These are phyloP conservation scores for Penicillium ochrochloron DNA, from an alignment of 495 filamentous ascomycete species.

Conservation along the genomic window DNA sequence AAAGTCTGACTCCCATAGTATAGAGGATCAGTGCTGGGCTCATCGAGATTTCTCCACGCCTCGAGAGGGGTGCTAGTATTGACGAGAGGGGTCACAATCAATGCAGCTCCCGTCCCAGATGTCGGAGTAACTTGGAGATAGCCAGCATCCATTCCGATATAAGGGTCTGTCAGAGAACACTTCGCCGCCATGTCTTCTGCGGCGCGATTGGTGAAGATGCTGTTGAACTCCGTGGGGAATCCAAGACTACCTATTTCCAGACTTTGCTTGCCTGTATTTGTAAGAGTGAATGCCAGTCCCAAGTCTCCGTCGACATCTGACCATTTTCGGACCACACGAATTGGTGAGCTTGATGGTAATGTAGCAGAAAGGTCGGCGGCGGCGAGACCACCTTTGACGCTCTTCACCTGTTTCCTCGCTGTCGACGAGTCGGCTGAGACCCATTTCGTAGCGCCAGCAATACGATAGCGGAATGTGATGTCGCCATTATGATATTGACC, in stretches of 20 bases:
- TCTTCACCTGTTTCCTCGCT: constrained; percentile 34
- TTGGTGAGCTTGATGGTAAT: constrained; percentile 26
- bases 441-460: constrained; percentile 35
- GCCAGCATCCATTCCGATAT: constrained; percentile 56
- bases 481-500: constrained; percentile 58
- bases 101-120: constrained; percentile 46
- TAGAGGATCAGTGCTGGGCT: constrained; percentile 31
- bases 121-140: constrained; percentile 52
- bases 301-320: constrained; percentile 47
- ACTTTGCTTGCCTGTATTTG: constrained; percentile 38
- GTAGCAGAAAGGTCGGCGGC: constrained; percentile 40
- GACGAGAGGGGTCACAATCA: constrained; percentile 53
- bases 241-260: constrained; percentile 57
- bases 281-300: constrained; percentile 50
- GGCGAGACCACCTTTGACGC: constrained; percentile 27
- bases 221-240: constrained; percentile 59
- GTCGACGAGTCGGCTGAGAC: constrained; percentile 42
- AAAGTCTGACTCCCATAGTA: constrained; percentile 55
- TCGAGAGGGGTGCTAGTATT: constrained; percentile 48
- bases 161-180: constrained; percentile 54
- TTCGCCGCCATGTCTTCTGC: constrained; percentile 43
- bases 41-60: constrained; percentile 51
- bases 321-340: constrained; percentile 53
- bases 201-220: constrained; percentile 56
- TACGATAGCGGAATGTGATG: constrained; percentile 53